Percentiles rank a stretch among this genome's conserved stretches.
Evolutionary conservation across 2,329 filamentous ascomycete genomes (phyloP).

Genomic region (Fusarium nelsonii): DNA sequence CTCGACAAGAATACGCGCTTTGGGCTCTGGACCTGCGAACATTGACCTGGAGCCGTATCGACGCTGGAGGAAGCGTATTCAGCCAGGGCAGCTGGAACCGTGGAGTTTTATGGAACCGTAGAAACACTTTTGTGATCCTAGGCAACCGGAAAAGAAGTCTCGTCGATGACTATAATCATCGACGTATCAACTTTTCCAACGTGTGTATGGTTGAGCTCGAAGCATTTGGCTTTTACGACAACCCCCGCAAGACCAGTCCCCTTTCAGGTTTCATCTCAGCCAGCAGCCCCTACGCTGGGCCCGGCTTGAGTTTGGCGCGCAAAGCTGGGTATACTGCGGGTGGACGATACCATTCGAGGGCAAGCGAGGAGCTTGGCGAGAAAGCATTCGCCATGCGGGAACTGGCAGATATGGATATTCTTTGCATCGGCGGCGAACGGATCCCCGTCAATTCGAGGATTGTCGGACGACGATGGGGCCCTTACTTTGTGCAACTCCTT

Average conservation of each 20-base stretch:
- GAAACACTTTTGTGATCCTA: conserved; percentile 95
- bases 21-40: conserved; percentile 94
- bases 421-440: conserved; percentile 90
- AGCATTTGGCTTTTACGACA: conserved; percentile 97
- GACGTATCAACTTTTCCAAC: conserved; percentile 96
- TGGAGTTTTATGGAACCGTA: conserved; percentile 90
- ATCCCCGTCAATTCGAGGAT: conserved; percentile 95
- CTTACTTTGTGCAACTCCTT: conserved; percentile 93
- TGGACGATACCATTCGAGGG: conserved; percentile 79
- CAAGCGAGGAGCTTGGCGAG: conserved; percentile 87
- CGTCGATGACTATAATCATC: conserved; percentile 98
- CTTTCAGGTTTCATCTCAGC: conserved; percentile 88
- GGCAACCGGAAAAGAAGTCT: conserved; percentile 93
- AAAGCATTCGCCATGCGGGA: conserved; percentile 84
- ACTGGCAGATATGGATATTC: conserved; percentile 94
- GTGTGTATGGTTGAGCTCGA: conserved; percentile 97
- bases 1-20: conserved; percentile 96
- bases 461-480: conserved; percentile 89
- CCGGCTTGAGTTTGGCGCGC: conserved; percentile 66
- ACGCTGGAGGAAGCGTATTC: conserved; percentile 93
- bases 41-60: conserved; percentile 94
- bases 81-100: conserved; percentile 98
- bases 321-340: conserved; percentile 77
- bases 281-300: conserved; percentile 75
- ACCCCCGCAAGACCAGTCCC: conserved; percentile 82